Base-by-base conservation (phyloP, 257 asterid species). In the Lithospermum erythrorhizon region DNA sequence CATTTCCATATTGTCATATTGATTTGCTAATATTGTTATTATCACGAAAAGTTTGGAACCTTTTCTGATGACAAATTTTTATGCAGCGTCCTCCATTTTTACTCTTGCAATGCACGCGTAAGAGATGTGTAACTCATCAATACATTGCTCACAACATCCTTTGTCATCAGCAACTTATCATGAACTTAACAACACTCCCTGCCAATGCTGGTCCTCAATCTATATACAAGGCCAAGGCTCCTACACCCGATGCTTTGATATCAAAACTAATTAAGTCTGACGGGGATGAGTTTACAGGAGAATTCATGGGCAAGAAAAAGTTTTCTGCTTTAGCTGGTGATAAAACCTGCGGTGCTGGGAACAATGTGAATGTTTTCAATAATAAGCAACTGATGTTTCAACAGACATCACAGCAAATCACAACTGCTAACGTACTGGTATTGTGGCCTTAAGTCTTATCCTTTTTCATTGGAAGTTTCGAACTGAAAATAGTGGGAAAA, bases 41-140 rank as follows among this genome's bases (percentile, higher is more conserved):
- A 20, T 3, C 21, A 6, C 3, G 21, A n/a, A 53, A 53, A 18
- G 23, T 8, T n/a, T 53, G 21, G n/a, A 3, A 54, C 53, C 13
- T 41, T 62, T 29, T 52, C 2, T 19, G 30, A 4, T 51, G 27
- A 51, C 25, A 6, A 41, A 30, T 30, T 63, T 53, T 52, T 66
- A 37, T 73, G 77, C 83, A 84, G 89, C 64, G 61, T 55, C 81
- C 82, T 59, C 68, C 60, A 49, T 84, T 78, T 65, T 64, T 68
- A 64, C 64, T 68, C 62, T 74, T 80, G 18, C 62, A 60, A 61
- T 77, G 82, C 63, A 80, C 76, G 19, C 66, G 69, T 37, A 82
- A 62, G 80, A 84, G 77, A 80, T 75, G 89, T 63, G 52, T 72
- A 25, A 78, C 79, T 16, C 94, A 84, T 72, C 81, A 73, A 27